Conservation (phyloP, 2,329 filamentous ascomycete species). For the Aureobasidium subglaciale region DNA sequence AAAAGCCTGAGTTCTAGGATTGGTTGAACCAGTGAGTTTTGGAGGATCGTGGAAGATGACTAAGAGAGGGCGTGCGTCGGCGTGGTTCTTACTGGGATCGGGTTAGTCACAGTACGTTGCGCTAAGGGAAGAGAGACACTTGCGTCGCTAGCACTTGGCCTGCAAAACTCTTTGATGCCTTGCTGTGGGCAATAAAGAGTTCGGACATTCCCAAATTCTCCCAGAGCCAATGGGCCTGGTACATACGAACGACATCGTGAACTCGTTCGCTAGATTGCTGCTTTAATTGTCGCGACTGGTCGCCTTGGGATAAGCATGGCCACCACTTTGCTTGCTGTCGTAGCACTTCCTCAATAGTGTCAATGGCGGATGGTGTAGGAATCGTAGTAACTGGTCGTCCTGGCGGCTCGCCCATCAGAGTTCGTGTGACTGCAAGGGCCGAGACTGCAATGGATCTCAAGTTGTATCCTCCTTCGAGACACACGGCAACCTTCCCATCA, state of each 20-base stretch:
- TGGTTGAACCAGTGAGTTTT: constrained; percentile 34
- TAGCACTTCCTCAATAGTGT: constrained; percentile 51
- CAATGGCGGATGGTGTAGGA: constrained; percentile 46
- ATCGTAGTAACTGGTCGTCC: constrained; percentile 45
- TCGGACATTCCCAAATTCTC: constrained; percentile 71
- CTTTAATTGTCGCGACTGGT: constrained; percentile 28
- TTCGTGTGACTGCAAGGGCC: constrained; percentile 81
- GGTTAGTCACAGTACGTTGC: neutral
- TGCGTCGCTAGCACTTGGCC: constrained; percentile 75
- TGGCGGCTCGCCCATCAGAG: constrained; percentile 92
- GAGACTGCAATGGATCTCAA: constrained; percentile 87
- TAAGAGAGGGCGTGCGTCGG: constrained; percentile 60
- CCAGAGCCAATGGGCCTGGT: constrained; percentile 65
- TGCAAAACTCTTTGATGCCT: constrained; percentile 68
- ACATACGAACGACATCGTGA: constrained; percentile 71
- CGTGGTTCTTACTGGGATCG: constrained; percentile 48
- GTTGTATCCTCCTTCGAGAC: constrained; percentile 93
- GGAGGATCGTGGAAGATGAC: constrained; percentile 86
- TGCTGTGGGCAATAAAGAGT: constrained; percentile 69
- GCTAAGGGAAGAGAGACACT: too few species aligned
- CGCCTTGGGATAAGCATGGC: constrained; percentile 75
- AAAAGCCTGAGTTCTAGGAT: constrained; percentile 56
- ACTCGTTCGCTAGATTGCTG: constrained; percentile 52
- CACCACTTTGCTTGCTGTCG: constrained; percentile 63
- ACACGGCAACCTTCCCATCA: constrained; percentile 81